Percentiles rank a stretch among this genome's conserved stretches.
These are phyloP conservation scores for Bigelowiella natans DNA, from an alignment of 78 protist species.

Conservation along the genomic window DNA sequence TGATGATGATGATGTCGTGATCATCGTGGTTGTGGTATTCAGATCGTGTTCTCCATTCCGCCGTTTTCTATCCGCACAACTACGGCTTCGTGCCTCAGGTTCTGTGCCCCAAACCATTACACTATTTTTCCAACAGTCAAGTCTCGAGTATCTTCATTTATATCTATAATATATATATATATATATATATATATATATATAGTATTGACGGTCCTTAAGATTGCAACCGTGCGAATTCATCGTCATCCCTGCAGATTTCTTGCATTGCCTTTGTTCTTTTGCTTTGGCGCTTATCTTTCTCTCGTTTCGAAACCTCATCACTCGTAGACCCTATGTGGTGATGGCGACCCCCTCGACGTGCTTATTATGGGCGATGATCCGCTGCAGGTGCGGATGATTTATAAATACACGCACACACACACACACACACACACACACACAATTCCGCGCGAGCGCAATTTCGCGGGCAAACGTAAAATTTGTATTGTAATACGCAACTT, in stretches of 20 bases:
- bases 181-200: neutral
- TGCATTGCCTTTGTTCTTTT: too few relatives aligned
- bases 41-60: neutral
- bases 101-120: neutral
- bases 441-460: too few relatives aligned
- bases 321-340: neutral
- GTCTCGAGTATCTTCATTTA: neutral
- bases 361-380: neutral
- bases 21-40: neutral
- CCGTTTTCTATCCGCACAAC: neutral
- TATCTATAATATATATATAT: neutral
- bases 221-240: too few relatives aligned
- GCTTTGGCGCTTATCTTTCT: too few relatives aligned
- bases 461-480: too few relatives aligned
- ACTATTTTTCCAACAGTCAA: neutral
- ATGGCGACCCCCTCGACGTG: neutral
- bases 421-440: neutral
- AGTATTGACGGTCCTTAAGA: too few relatives aligned
- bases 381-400: neutral
- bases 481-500: too few relatives aligned
- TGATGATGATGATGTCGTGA: too few relatives aligned
- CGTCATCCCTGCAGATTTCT: too few relatives aligned
- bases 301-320: too few relatives aligned
- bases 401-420: neutral
- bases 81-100: neutral